These are phyloP conservation scores for Globisporangium recalcitrans DNA, from an alignment of 352 stramenopile genomes.

Conservation along the genomic window DNA sequence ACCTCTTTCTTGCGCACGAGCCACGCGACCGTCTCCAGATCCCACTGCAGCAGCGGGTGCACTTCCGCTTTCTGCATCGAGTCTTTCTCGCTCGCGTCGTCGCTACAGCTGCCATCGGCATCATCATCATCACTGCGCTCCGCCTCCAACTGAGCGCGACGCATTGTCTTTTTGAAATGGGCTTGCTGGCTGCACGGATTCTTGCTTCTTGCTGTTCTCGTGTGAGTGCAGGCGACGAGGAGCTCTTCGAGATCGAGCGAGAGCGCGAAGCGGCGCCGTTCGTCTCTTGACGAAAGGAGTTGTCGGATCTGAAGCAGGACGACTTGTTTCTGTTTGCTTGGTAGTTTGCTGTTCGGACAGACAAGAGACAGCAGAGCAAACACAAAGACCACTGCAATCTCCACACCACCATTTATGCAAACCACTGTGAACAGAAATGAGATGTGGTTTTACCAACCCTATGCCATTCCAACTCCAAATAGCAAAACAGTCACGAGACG, in stretches of 20 bases:
- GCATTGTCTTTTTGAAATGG: not conserved
- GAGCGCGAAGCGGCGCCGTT: not conserved
- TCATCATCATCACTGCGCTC: not conserved
- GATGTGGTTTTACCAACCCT: too few relatives aligned
- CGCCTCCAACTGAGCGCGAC: not conserved
- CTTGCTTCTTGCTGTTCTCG: not conserved
- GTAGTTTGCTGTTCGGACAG: too few relatives aligned
- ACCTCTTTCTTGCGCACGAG: conserved; percentile 39
- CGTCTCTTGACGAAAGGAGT: not conserved
- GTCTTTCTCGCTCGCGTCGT: not conserved
- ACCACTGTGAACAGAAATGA: too few relatives aligned
- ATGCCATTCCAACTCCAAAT: too few relatives aligned
- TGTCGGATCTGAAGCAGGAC: not conserved
- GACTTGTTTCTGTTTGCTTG: too few relatives aligned
- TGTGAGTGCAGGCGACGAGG: not conserved
- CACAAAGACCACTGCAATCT: too few relatives aligned
- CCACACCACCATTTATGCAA: too few relatives aligned
- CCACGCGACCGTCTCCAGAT: conserved; percentile 36
- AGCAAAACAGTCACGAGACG: too few relatives aligned
- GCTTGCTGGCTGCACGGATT: not conserved
- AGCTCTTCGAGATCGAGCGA: not conserved
- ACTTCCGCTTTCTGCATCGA: conserved; percentile 8
- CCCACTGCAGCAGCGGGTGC: conserved; percentile 54
- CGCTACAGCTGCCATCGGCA: not conserved
- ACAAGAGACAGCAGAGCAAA: not conserved